A percentile compares a stretch with the other conserved stretches of the same genome.
These are phyloP conservation scores for Phytophthora europaea DNA, from an alignment of 352 stramenopile genomes.

Conservation along the genomic window DNA sequence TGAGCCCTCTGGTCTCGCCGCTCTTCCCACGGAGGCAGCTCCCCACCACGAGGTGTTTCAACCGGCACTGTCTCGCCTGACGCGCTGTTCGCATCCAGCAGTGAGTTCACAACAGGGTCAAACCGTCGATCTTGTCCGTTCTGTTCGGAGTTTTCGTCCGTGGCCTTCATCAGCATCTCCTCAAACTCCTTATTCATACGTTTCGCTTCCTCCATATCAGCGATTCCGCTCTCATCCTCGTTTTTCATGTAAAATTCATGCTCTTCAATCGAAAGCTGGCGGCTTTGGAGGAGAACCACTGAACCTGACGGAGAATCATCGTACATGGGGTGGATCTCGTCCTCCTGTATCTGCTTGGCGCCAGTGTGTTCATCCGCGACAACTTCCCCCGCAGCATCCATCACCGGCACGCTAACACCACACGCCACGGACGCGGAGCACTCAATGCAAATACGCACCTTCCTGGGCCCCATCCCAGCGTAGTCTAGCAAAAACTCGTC, in stretches of 20 bases:
- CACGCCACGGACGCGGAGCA: slow-evolving; percentile 64
- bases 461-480: slow-evolving; percentile 55
- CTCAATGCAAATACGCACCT: slow-evolving; percentile 74
- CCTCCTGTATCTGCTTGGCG: slow-evolving; percentile 26
- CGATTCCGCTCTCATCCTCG: slow-evolving; percentile 55
- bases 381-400: slow-evolving; percentile 17
- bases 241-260: slow-evolving; percentile 67
- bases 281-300: slow-evolving; percentile 34
- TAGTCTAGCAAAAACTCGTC: slow-evolving; percentile 64
- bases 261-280: slow-evolving; percentile 61
- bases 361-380: slow-evolving; percentile 11
- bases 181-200: slow-evolving; percentile 78
- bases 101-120: slow-evolving; percentile 11
- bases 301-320: slow-evolving; percentile 48
- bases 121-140: slow-evolving; percentile 9
- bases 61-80: slow-evolving; percentile 34
- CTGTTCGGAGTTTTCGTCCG: slow-evolving; percentile 9
- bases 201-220: slow-evolving; percentile 74
- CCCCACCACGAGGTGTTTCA: slow-evolving; percentile 18
- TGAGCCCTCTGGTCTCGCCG: slow-evolving; percentile 5
- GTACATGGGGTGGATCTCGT: slow-evolving; percentile 48
- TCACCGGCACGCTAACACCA: slow-evolving; percentile 34
- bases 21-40: slow-evolving; percentile 35
- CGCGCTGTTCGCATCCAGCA: slow-evolving; percentile 18
- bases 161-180: slow-evolving; percentile 47